Evolutionary conservation across 106 monocot genomes (phyloP).

Genomic region (Xerophyta viscosa): DNA sequence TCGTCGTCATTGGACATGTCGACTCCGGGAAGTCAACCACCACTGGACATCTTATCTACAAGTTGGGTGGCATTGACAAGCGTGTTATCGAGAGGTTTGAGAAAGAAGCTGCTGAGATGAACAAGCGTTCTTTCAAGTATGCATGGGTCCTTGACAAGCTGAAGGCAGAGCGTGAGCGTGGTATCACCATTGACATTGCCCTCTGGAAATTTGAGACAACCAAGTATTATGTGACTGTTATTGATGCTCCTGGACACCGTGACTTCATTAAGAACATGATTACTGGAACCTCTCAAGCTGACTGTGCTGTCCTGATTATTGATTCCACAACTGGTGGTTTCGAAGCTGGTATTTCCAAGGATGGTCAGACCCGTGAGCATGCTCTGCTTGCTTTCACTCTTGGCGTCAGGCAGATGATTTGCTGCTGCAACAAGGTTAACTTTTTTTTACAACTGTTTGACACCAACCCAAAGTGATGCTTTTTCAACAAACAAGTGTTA

Average conservation of each 20-base stretch:
- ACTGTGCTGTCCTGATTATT: constrained; percentile 12
- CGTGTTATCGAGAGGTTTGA: constrained; percentile 17
- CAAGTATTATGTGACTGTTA: constrained; percentile 10
- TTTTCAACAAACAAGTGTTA: no score
- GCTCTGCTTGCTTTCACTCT: constrained; percentile 17
- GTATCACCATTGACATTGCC: constrained; percentile 17
- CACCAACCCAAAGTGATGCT: no score
- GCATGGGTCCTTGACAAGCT: constrained; percentile 17
- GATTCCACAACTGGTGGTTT: constrained; percentile 16
- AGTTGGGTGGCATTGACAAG: constrained; percentile 16
- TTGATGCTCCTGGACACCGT: constrained; percentile 17
- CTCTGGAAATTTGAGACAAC: constrained; percentile 15
- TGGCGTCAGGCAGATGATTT: constrained; percentile 14
- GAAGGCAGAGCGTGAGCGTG: constrained; percentile 16
- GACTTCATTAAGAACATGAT: constrained; percentile 22
- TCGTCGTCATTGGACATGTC: constrained; percentile 16
- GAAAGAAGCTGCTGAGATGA: constrained; percentile 19
- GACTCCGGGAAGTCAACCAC: constrained; percentile 17
- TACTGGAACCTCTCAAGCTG: constrained; percentile 14
- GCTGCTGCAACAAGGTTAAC: constrained; percentile 17
- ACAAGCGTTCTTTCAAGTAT: constrained; percentile 17
- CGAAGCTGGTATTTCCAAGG: constrained; percentile 16
- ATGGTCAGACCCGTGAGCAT: constrained; percentile 16
- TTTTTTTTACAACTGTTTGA: no score
- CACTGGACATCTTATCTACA: constrained; percentile 16